phyloP scores from a whole-genome alignment of 202 grass and related monocot species.

The Setaria italica region DNA sequence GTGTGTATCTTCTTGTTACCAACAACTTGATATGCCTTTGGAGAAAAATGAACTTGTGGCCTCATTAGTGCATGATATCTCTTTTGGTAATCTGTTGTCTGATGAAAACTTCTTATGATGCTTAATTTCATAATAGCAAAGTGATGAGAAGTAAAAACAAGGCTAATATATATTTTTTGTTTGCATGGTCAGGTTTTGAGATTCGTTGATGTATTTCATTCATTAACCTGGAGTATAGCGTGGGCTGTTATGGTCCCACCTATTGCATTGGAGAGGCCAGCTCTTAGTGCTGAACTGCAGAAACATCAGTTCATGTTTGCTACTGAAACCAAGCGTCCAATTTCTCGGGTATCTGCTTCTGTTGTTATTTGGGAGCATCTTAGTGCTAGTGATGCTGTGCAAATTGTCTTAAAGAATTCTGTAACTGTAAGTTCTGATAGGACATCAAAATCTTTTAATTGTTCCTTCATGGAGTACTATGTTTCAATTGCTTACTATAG shows the following conservation, averaged over 20 bases:
- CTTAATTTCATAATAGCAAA: neutral
- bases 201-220: constrained; percentile 75
- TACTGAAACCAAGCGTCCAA: constrained; percentile 62
- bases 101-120: neutral
- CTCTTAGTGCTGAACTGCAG: constrained; percentile 50
- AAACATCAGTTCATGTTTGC: constrained; percentile 53
- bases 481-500: neutral
- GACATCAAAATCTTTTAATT: neutral
- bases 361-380: constrained; percentile 83
- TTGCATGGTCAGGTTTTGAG: constrained; percentile 62
- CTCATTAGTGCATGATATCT: neutral
- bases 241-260: constrained; percentile 51
- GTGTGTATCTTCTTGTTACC: neutral
- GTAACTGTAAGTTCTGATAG: constrained; percentile 58
- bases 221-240: constrained; percentile 70
- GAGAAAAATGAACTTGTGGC: neutral
- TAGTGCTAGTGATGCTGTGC: constrained; percentile 54
- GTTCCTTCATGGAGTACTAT: neutral
- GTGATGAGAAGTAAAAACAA: neutral
- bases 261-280: constrained; percentile 55
- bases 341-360: constrained; percentile 77
- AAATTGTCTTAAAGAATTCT: constrained; percentile 73
- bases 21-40: neutral
- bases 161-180: neutral
- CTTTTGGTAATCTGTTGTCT: neutral